These are phyloP conservation scores for Scedosporium apiospermum DNA, from an alignment of 2,329 filamentous ascomycete genomes.

Conservation along the genomic window DNA sequence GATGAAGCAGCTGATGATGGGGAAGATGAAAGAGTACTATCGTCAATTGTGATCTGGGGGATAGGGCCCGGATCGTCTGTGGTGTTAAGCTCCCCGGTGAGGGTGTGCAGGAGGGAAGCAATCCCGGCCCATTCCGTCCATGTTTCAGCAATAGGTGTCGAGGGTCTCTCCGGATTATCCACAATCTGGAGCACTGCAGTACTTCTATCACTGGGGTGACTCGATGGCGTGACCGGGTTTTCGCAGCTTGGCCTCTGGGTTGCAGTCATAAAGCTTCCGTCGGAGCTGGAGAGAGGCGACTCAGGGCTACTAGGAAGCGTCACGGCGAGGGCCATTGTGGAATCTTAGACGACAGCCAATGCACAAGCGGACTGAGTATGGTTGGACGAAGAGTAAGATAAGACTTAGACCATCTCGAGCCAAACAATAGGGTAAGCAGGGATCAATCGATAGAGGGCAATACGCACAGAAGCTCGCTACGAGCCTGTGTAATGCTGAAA, in stretches of 20 bases:
- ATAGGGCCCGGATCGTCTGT: conserved; percentile 8
- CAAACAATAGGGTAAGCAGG: background rate
- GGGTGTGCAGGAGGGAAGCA: background rate
- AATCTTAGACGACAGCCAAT: background rate
- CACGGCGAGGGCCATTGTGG: background rate
- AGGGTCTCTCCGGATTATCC: background rate
- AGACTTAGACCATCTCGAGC: background rate
- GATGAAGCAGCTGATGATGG: conserved; percentile 9
- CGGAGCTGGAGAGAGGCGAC: background rate
- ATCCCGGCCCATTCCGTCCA: conserved; percentile 1
- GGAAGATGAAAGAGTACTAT: conserved; percentile 8
- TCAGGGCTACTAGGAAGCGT: background rate
- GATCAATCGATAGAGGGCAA: background rate
- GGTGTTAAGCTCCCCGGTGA: background rate
- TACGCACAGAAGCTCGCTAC: background rate
- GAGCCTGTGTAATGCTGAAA: background rate
- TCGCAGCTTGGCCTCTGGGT: background rate
- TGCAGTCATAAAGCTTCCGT: conserved; percentile 4
- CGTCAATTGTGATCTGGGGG: conserved; percentile 18
- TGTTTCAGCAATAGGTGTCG: background rate
- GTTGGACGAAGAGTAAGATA: background rate
- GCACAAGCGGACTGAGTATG: background rate
- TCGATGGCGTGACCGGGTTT: background rate
- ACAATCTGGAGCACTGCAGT: background rate
- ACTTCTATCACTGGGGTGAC: background rate